Evolutionary conservation across 768 basidiomycete species (phyloP).

Genomic region (Russula earlei): DNA sequence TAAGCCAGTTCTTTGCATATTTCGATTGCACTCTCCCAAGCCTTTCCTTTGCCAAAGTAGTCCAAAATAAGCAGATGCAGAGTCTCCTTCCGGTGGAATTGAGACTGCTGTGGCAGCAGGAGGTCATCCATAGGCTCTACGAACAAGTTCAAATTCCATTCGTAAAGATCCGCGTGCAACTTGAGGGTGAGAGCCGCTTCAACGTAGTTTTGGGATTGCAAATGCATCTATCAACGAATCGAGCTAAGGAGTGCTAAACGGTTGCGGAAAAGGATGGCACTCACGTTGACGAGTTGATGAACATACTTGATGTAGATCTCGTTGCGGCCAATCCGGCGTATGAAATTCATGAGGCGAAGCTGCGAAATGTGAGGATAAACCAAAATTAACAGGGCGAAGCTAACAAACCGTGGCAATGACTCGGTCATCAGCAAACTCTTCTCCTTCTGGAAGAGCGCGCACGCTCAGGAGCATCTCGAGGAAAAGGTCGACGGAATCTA

Average conservation of each 20-base stretch:
- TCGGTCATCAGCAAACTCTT: slow-evolving; percentile 91
- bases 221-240: slow-evolving; percentile 53
- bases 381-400: background rate
- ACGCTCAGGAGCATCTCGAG: slow-evolving; percentile 83
- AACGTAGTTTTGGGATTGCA: slow-evolving; percentile 82
- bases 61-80: slow-evolving; percentile 88
- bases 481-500: slow-evolving; percentile 88
- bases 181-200: slow-evolving; percentile 92
- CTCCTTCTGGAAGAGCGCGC: slow-evolving; percentile 81
- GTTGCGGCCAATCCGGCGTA: slow-evolving; percentile 80
- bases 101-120: slow-evolving; percentile 82
- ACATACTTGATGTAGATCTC: slow-evolving; percentile 96
- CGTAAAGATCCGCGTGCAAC: slow-evolving; percentile 85
- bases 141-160: slow-evolving; percentile 78
- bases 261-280: slow-evolving; percentile 21
- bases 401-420: slow-evolving; percentile 73
- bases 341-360: slow-evolving; percentile 90
- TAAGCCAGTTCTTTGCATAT: slow-evolving; percentile 86
- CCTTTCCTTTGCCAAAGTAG: slow-evolving; percentile 90
- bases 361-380: slow-evolving; percentile 23
- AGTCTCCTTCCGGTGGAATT: slow-evolving; percentile 91
- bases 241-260: background rate
- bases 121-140: slow-evolving; percentile 86
- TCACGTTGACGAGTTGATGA: slow-evolving; percentile 84
- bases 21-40: slow-evolving; percentile 92